Conservation (phyloP, 768 basidiomycete genomes). For the Amanita muscaria region DNA sequence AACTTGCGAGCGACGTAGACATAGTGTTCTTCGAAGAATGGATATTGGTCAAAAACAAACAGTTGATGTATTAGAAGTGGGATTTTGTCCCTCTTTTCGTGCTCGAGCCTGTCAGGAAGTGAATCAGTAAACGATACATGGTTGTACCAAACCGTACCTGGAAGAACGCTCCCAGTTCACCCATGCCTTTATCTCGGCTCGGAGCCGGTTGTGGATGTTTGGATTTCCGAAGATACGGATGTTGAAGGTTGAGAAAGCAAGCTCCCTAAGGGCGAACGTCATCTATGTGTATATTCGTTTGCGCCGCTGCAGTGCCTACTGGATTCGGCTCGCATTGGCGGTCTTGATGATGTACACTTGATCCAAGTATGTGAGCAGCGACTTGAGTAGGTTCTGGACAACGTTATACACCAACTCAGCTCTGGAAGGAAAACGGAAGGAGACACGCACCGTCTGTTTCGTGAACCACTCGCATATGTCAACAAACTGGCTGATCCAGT, state of each 20-base stretch:
- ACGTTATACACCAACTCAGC: not conserved
- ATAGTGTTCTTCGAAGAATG: conserved; percentile 49
- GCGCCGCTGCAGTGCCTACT: conserved; percentile 26
- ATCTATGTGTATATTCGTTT: conserved; percentile 8
- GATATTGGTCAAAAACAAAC: conserved; percentile 47
- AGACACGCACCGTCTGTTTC: conserved; percentile 44
- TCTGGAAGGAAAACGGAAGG: not conserved
- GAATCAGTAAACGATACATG: not conserved
- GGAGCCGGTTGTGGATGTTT: conserved; percentile 34
- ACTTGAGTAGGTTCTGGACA: conserved; percentile 45
- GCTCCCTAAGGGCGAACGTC: conserved; percentile 28
- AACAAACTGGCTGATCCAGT: conserved; percentile 55
- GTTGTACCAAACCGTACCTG: conserved; percentile 19
- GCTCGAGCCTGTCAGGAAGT: conserved; percentile 22
- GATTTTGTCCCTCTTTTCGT: conserved; percentile 34
- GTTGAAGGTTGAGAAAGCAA: conserved; percentile 50
- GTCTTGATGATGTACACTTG: conserved; percentile 47
- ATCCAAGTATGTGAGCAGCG: conserved; percentile 65
- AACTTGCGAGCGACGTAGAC: conserved; percentile 40
- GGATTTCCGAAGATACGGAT: conserved; percentile 41
- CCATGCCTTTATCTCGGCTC: conserved; percentile 40
- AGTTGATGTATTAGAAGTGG: conserved; percentile 48
- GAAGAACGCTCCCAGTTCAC: conserved; percentile 43
- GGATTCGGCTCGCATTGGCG: conserved; percentile 30
- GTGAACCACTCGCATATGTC: conserved; percentile 56